Evolutionary conservation across 164 flowering plant genomes (phyloP), one percentile per base, ranked within the genome.

Genomic region (Magnolia officinalis): DNA sequence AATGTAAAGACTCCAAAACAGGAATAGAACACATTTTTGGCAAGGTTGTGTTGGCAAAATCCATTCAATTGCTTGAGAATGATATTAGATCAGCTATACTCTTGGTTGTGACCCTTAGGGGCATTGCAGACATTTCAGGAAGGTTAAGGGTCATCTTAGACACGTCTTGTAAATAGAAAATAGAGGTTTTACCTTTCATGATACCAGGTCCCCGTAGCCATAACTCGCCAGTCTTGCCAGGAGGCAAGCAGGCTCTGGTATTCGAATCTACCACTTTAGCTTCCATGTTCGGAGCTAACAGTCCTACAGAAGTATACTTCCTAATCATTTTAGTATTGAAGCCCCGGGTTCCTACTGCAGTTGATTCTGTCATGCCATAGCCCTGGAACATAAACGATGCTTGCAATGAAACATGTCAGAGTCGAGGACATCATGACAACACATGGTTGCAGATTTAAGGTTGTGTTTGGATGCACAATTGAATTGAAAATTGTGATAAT

Each of bases 291-390:
- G 97, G 95, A 72, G 96, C 95, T 72, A 95, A 78, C 29, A 90
- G 87, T 63, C 98, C 97, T 0, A 87, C 78, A 26, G 98, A 93
- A 23, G 81, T 80, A 78, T 89, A 81, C 29, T 87, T 89, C n/a
- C 55, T 80, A 65, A 78, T n/a, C 26, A 79, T 80, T 76, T 52
- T 66, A 7, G 86, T 81, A 76, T 90, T 91, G 87, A 87, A 86
- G 26, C 97, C 97, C 49, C 92, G 89, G n/a, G 94, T 86, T 73
- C 88, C 95, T n/a, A 93, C 86, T 24, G 95, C 98, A 31, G 94
- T 84, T 24, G 94, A 78, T 81, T 95, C 98, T 7, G 97, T 93
- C 95, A 93, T 81, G 52, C 98, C 98, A 86, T 91, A 95, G 16
- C 95, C 97, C 98, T 90, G 71, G 23, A 76, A 49, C 24, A 4